Base-by-base conservation (phyloP, 2,329 filamentous ascomycete genomes). In the Epichloe bromicola region DNA sequence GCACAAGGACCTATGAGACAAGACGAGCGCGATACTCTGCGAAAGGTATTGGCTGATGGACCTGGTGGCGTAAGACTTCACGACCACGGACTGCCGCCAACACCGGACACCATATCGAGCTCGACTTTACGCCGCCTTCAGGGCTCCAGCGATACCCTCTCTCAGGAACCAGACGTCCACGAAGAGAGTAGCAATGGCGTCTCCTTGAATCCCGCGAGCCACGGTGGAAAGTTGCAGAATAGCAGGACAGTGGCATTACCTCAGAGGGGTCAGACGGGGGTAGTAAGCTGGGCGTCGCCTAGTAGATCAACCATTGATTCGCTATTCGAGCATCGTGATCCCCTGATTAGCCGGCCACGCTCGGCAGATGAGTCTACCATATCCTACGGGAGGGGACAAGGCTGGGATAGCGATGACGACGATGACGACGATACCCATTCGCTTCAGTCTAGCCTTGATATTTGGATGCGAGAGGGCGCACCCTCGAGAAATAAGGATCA, bases 51-150 rank as follows among this genome's bases (percentile, higher is more conserved):
- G 33, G 79, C 75, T 0, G 72, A 75, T 33, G 68, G 67, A 59
- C 67, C 51, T 53, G 67, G 58, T 54, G 66, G 64, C 54, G 71
- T 68, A 39, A 64, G 67, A 58, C 53, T 70, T 2, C 66, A 70
- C 49, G 67, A 71, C 5, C 70, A 73, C 17, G 64, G 63, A 17
- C 64, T 80, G 2, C 78, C 78, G 10, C 78, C 78, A 0, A 81
- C 78, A 0, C 78, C 78, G 0, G 78, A 81, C 56, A 81, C 78
- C 0, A 75, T 80, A 19, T 78, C 78, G 1, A 78, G 75, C 2
- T 74, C 74, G 2, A 78, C 75, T 0, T 65, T 81, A 36, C 68
- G 71, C 5, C 68, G 70, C 14, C 74, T 71, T 53, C 70, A 77
- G 54, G 70, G 68, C 46, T 79, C 76, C 0, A 70, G 72, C 49